Base-by-base conservation (phyloP, 495 filamentous ascomycete species). In the Penicillium pulvis region DNA sequence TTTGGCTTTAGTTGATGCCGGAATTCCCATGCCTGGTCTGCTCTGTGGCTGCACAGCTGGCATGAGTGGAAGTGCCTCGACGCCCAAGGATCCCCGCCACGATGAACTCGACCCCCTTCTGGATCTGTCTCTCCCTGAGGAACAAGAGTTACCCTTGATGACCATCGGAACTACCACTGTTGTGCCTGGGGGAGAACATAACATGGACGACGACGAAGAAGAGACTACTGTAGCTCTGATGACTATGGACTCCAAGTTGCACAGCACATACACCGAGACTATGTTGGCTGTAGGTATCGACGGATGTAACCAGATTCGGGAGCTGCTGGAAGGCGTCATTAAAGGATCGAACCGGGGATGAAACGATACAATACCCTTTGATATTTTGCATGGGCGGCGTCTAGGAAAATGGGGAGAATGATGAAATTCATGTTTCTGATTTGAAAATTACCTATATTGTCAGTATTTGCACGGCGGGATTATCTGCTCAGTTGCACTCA, bases 251-350 rank as follows among this genome's bases (percentile, higher is more conserved):
- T 92, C 85, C 56, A 85, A 77, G 56, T 86, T 94, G 20, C 86
- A 92, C 66, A 81, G 86, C 49, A 83, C 82, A 39, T 83, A 90
- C 63, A 66, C 97, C 35, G 94, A 98, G 76, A 89, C 88, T 1
- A 95, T 98, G 91, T 71, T 97, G 63, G 91, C 88, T 0, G 91
- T 94, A 11, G 95, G 88, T 0, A 86, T 97, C 43, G 93, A 96
- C 73, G 94, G 92, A 42, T 98, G 95, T 73, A 88, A 84, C 71
- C 88, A 92, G 73, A 82, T 98, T 26, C 83, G 89, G 58, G 85
- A 88, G 65, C 84, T 97, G 33, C 68, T 95, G 48, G 79, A 84
- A 50, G 84, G 84, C 54, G 83, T 87, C 20, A 74, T 80, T 50
- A 77, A 76, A 60, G 73, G 69, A 24, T 74, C 75, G 10, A 71